Conservation (phyloP, 495 filamentous ascomycete genomes). For the Niebla homalea region DNA sequence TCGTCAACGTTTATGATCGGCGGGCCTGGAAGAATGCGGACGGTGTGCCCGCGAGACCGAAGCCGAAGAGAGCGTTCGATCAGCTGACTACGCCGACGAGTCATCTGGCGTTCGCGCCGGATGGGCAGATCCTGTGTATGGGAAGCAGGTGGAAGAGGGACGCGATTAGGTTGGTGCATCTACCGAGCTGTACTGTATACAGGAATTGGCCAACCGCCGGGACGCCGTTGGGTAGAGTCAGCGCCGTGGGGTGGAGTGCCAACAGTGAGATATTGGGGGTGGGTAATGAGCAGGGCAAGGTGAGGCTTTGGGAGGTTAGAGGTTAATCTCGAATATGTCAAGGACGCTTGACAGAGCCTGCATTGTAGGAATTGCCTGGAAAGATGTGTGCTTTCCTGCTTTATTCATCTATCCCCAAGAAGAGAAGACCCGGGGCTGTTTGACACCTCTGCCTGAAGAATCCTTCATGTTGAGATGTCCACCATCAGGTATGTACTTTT, state of each 20-base stretch:
- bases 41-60: conserved; percentile 45
- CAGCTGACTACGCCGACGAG: conserved; percentile 77
- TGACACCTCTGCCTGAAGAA: background rate
- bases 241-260: conserved; percentile 62
- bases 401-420: background rate
- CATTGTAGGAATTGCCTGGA: background rate
- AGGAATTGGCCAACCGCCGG: conserved; percentile 88
- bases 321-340: conserved; percentile 18
- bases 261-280: conserved; percentile 62
- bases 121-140: conserved; percentile 80
- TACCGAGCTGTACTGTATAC: conserved; percentile 87
- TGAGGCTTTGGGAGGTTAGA: conserved; percentile 76
- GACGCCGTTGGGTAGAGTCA: conserved; percentile 79
- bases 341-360: background rate
- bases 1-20: conserved; percentile 90
- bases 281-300: conserved; percentile 73
- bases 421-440: no score
- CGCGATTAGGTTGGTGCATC: conserved; percentile 74
- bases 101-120: conserved; percentile 64
- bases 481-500: no score
- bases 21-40: conserved; percentile 39
- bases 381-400: background rate
- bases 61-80: conserved; percentile 58
- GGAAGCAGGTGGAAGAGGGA: conserved; percentile 76
- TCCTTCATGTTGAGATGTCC: no score